Evolutionary conservation across 2,329 filamentous ascomycete genomes (phyloP).

Genomic region (Clonostachys sp.): DNA sequence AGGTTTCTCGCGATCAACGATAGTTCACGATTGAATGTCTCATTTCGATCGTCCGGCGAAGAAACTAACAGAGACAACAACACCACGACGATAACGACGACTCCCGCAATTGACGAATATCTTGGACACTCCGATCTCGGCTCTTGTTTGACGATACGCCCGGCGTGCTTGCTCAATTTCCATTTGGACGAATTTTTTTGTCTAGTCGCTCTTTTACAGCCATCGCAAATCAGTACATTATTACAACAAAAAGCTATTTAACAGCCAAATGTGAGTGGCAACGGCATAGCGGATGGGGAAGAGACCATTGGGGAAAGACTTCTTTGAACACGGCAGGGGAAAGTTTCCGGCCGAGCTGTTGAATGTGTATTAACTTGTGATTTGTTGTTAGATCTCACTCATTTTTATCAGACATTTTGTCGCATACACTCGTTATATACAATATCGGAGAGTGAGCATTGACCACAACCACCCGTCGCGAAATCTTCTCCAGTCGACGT

Average conservation of each 20-base stretch:
- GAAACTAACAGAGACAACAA: background rate
- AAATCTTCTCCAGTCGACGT: background rate
- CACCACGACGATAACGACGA: background rate
- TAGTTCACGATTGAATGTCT: conserved; percentile 1
- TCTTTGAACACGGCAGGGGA: too few relatives aligned
- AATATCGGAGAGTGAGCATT: background rate
- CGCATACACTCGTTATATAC: background rate
- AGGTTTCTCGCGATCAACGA: conserved; percentile 1
- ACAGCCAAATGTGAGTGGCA: background rate
- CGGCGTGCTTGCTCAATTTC: conserved; percentile 4
- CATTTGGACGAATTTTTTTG: conserved; percentile 34
- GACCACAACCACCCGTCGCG: background rate
- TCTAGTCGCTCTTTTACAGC: conserved; percentile 40
- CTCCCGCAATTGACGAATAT: background rate
- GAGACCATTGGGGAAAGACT: too few relatives aligned
- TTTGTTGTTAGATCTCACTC: background rate
- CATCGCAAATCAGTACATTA: conserved; percentile 7
- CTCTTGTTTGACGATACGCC: background rate
- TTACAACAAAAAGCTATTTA: conserved; percentile 11
- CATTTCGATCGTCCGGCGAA: too few relatives aligned
- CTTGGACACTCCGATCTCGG: background rate
- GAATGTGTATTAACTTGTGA: background rate
- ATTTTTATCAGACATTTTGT: too few relatives aligned
- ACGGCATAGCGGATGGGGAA: background rate
- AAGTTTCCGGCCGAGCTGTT: background rate